A percentile compares a stretch with the other conserved stretches of the same genome.
These are phyloP conservation scores for Suhomyces xylopsoci DNA, from an alignment of 805 yeast genomes.

Conservation along the genomic window DNA sequence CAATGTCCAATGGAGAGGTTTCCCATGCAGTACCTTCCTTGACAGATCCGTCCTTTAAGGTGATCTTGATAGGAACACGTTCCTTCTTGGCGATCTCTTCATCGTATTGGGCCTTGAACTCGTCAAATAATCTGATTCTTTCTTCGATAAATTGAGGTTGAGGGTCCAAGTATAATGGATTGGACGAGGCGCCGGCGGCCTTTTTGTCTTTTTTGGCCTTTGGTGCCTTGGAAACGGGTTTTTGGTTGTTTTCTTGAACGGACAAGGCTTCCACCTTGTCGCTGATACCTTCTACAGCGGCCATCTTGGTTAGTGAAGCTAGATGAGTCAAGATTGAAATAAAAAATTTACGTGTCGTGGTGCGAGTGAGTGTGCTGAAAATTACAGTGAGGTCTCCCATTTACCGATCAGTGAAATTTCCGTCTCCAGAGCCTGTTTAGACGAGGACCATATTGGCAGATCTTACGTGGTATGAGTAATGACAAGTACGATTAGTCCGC, in stretches of 20 bases:
- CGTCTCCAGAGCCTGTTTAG: neutral
- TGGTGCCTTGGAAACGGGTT: slow-evolving; percentile 16
- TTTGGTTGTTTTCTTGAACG: slow-evolving; percentile 22
- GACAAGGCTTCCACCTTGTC: slow-evolving; percentile 47
- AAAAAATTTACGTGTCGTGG: neutral
- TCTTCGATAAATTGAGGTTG: slow-evolving; percentile 81
- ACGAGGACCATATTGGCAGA: neutral
- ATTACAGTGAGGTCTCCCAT: neutral
- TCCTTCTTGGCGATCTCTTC: slow-evolving; percentile 63
- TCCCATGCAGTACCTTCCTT: slow-evolving; percentile 84
- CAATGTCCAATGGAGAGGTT: slow-evolving; percentile 85
- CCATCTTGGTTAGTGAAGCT: slow-evolving; percentile 4
- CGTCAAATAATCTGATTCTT: slow-evolving; percentile 75
- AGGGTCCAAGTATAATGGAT: slow-evolving; percentile 56
- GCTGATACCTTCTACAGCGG: slow-evolving; percentile 28
- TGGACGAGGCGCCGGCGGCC: slow-evolving; percentile 29
- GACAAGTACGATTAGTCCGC: neutral
- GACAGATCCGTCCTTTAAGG: slow-evolving; percentile 81
- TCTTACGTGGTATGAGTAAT: neutral
- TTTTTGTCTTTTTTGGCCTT: slow-evolving; percentile 30
- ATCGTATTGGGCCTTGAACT: slow-evolving; percentile 74
- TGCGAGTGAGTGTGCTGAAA: neutral
- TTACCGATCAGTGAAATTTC: neutral
- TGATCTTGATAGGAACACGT: slow-evolving; percentile 62
- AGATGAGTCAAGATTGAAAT: neutral